phyloP scores from a whole-genome alignment of 2,329 filamentous ascomycete species.

The Aureobasidium leucospermi region DNA sequence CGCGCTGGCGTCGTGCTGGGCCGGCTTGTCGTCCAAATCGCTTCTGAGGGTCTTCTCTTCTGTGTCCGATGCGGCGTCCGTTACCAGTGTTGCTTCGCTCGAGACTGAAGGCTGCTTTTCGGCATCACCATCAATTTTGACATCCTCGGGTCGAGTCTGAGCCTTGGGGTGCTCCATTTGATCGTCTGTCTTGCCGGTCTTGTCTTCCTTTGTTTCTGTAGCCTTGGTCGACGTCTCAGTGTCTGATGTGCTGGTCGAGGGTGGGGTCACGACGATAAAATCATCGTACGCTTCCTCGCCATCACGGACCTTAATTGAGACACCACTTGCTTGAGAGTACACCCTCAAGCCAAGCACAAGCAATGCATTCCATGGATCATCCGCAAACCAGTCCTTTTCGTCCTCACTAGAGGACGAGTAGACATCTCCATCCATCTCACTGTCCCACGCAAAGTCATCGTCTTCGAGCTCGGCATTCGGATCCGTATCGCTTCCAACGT shows the following conservation, averaged over 20 bases:
- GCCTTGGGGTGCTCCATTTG: not conserved
- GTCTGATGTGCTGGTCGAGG: not conserved
- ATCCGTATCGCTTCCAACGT: not conserved
- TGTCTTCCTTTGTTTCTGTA: no score
- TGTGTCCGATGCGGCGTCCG: no score
- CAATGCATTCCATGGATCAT: conserved; percentile 54
- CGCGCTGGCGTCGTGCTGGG: no score
- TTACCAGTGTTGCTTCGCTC: not conserved
- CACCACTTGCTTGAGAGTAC: conserved; percentile 44
- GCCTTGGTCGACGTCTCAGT: no score
- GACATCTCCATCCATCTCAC: conserved; percentile 19
- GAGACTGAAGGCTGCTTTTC: not conserved
- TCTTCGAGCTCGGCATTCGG: conserved; percentile 21
- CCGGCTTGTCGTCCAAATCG: no score
- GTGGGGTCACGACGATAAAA: not conserved
- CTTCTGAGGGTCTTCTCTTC: no score
- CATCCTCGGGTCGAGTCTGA: not conserved
- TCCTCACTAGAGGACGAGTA: conserved; percentile 8
- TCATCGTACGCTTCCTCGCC: not conserved
- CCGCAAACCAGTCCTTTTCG: conserved; percentile 34
- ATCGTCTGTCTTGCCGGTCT: not conserved
- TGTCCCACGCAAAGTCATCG: conserved; percentile 28
- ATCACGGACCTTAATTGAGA: conserved; percentile 43
- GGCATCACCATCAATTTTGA: not conserved
- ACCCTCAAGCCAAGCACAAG: conserved; percentile 52